A percentile compares a stretch with the other conserved stretches of the same genome.
Evolutionary conservation across 2,329 filamentous ascomycete species (phyloP).

Genomic region (Pochonia chlamydosporia): DNA sequence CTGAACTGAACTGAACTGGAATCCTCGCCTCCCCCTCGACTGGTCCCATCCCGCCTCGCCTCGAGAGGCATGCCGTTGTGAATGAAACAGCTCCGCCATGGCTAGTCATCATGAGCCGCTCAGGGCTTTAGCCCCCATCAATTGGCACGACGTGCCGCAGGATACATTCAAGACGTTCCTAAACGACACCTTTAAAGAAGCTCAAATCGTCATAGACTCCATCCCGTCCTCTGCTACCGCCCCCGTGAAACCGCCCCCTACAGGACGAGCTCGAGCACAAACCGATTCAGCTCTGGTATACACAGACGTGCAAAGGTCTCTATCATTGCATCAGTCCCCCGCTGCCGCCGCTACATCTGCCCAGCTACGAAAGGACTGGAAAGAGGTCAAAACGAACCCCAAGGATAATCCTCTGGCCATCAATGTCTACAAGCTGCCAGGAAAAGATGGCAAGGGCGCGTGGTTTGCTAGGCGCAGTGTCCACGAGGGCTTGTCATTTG

Average conservation of each 20-base stretch:
- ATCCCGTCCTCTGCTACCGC: slow-evolving; percentile 49
- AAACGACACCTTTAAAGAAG: slow-evolving; percentile 55
- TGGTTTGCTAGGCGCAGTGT: slow-evolving; percentile 88
- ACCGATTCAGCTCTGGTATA: slow-evolving; percentile 48
- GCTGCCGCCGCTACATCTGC: slow-evolving; percentile 29
- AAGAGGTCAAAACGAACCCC: slow-evolving; percentile 66
- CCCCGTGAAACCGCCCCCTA: slow-evolving; percentile 32
- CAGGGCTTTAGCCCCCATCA: slow-evolving; percentile 47
- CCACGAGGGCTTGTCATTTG: slow-evolving; percentile 72
- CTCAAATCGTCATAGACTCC: slow-evolving; percentile 69
- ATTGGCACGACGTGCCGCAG: slow-evolving; percentile 41
- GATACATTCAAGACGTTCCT: slow-evolving; percentile 50
- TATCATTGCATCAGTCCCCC: slow-evolving; percentile 31
- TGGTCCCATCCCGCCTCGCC: background rate
- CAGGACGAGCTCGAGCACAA: slow-evolving; percentile 46
- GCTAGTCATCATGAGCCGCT: slow-evolving; percentile 53
- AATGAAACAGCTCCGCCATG: slow-evolving; percentile 31
- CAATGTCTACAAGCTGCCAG: slow-evolving; percentile 70
- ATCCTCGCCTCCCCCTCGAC: background rate
- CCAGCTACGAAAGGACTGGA: slow-evolving; percentile 77
- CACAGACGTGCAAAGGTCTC: slow-evolving; percentile 46
- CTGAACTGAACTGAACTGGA: background rate
- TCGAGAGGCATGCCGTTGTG: slow-evolving; percentile 1
- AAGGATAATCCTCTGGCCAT: slow-evolving; percentile 73
- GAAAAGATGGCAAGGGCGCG: slow-evolving; percentile 74